Conservation (phyloP, 1,284 basidiomycete species). For the Boletus subluridellus region DNA sequence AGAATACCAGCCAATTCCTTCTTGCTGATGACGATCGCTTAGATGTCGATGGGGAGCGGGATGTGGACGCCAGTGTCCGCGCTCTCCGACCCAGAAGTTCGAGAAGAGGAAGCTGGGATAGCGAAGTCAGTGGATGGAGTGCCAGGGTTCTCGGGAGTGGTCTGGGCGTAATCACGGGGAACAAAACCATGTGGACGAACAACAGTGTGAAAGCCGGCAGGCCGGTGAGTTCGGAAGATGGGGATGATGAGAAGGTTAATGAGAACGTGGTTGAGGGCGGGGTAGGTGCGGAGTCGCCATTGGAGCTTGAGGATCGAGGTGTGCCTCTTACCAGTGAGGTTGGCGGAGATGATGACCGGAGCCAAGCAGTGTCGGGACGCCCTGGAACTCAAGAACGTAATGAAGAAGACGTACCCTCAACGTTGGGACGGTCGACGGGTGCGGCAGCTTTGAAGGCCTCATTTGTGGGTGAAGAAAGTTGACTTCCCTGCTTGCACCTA, state of each 20-base stretch:
- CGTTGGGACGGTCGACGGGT: conserved; percentile 31
- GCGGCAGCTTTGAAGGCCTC: conserved; percentile 17
- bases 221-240: conserved; percentile 40
- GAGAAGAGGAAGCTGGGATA: conserved; percentile 79
- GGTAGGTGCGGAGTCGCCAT: conserved; percentile 5
- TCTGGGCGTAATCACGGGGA: conserved; percentile 44
- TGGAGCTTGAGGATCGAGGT: conserved; percentile 10
- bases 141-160: conserved; percentile 52
- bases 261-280: conserved; percentile 12
- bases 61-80: conserved; percentile 74
- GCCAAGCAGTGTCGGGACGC: conserved; percentile 1
- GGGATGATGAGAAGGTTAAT: conserved; percentile 25
- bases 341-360: conserved; percentile 4
- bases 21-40: conserved; percentile 58
- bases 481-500: not conserved
- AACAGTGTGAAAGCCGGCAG: conserved; percentile 56
- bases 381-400: conserved; percentile 3
- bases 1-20: conserved; percentile 64
- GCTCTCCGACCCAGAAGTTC: conserved; percentile 77
- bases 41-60: conserved; percentile 52
- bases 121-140: conserved; percentile 79
- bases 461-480: conserved; percentile 2
- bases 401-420: conserved; percentile 26
- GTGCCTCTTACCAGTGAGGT: not conserved
- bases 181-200: conserved; percentile 54